Conservation (phyloP, 768 basidiomycete species). For the Xerocomus potaroensis region DNA sequence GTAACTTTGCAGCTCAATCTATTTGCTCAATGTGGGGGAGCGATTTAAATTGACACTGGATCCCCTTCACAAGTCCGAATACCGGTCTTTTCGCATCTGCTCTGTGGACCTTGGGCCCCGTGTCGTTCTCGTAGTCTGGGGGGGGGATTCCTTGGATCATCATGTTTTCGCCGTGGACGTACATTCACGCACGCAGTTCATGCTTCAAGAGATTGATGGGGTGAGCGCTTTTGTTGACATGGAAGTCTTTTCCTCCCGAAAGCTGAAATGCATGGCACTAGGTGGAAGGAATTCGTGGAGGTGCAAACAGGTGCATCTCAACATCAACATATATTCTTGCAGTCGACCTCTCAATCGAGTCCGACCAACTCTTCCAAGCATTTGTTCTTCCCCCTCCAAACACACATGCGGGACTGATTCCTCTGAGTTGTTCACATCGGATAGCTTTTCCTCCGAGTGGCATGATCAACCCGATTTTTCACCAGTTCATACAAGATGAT, state of each 20-base stretch:
- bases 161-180: slow-evolving; percentile 12
- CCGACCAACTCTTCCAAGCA: background rate
- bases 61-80: too few species aligned
- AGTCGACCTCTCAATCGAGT: background rate
- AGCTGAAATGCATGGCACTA: background rate
- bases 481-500: background rate
- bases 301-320: slow-evolving; percentile 4
- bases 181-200: slow-evolving; percentile 4
- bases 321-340: slow-evolving; percentile 22
- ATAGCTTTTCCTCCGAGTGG: background rate
- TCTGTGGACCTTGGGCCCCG: too few species aligned
- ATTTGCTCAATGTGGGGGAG: too few species aligned
- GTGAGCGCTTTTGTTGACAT: background rate
- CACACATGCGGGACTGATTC: background rate
- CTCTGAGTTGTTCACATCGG: background rate
- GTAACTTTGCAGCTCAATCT: too few species aligned
- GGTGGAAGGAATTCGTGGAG: background rate
- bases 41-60: too few species aligned
- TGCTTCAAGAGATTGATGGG: background rate
- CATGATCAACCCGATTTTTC: background rate
- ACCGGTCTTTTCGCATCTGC: too few species aligned
- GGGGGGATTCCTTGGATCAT: background rate
- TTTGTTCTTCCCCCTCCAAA: background rate
- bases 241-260: background rate
- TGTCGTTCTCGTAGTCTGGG: slow-evolving; percentile 5